Evolutionary conservation across 129 eudicot species (phyloP), one percentile per base, ranked within the genome.

Genomic region (Solidago caesia): DNA sequence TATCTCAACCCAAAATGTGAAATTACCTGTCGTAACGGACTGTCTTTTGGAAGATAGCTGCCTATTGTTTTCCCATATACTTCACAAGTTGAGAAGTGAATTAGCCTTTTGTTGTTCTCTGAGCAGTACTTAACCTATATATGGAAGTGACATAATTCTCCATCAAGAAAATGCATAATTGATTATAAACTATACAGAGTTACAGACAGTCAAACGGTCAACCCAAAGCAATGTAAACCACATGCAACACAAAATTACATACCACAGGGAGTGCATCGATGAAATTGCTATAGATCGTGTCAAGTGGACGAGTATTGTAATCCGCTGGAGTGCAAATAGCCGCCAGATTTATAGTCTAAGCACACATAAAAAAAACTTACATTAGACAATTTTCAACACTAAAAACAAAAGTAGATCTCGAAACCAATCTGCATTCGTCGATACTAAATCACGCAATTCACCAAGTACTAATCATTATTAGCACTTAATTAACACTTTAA

Each of bases 311-410:
- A 1, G 96, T 94, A 57, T 90, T 94, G 88, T 94, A 90, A 77
- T 94, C 97, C 12, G 98, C 97, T 44, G 98, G 98, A 51, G 98
- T 94, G 81, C 98, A 94, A 75, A 94, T 94, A 42, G 98, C 98
- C 33, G 97, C 98, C 73, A 94, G 88, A 84, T 94, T 94, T 73
- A 94, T 85, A 9, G 89, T 89, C 98, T 93, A 67, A 67, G 71
- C 14, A 67, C 75, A 44, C 27, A 58, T 4, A 49, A n/a, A 33
- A 12, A 21, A 15, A 21, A 43, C 33, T 43, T 4, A 62, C 12
- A 49, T 74, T 49, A 58, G 64, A 6, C 11, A 72, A 72, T 12
- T 65, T 12, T 65, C 73, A 25, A 51, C 49, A 76, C 62, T 62
- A 6, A 68, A 63, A 15, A 8, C 4, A 66, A 44, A 33, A 52